Percentiles rank a stretch among this genome's conserved stretches.
These are phyloP conservation scores for Candida germanica DNA, from an alignment of 805 yeast genomes.

Conservation along the genomic window DNA sequence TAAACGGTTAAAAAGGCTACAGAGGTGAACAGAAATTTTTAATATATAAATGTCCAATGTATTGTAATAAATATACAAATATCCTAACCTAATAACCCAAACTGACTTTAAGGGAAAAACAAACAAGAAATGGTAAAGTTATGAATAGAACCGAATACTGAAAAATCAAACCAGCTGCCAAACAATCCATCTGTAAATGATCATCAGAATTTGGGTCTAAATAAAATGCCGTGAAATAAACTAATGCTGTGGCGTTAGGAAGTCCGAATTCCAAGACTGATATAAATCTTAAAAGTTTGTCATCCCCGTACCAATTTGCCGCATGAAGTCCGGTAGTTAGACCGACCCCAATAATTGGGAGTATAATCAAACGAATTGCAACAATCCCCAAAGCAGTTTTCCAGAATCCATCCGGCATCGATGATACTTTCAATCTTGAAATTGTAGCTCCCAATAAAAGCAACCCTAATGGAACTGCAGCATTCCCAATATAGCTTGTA, in stretches of 20 bases:
- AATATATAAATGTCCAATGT: too few species aligned
- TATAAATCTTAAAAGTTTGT: constrained; percentile 65
- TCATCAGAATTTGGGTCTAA: constrained; percentile 58
- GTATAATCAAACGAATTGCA: constrained; percentile 53
- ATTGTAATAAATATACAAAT: too few species aligned
- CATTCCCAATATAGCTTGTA: constrained; percentile 75
- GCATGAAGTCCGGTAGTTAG: constrained; percentile 53
- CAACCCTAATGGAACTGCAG: constrained; percentile 86
- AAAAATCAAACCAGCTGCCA: constrained; percentile 69
- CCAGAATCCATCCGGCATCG: constrained; percentile 70
- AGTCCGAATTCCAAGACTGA: constrained; percentile 71
- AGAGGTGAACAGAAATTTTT: too few species aligned
- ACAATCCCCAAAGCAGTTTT: constrained; percentile 60
- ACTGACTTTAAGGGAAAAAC: constrained; percentile 59
- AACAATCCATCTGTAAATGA: constrained; percentile 76
- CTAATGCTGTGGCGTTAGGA: constrained; percentile 86
- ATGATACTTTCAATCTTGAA: constrained; percentile 61
- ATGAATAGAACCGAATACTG: constrained; percentile 70
- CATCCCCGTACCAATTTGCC: constrained; percentile 63
- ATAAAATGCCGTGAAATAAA: constrained; percentile 85
- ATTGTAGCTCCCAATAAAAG: constrained; percentile 83
- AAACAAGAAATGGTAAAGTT: constrained; percentile 70
- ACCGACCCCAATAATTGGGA: constrained; percentile 77
- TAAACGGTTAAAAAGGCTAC: too few species aligned
- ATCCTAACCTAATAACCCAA: constrained; percentile 28